phyloP scores from a whole-genome alignment of 257 asterid genomes.

The Solanum chmielewskii region DNA sequence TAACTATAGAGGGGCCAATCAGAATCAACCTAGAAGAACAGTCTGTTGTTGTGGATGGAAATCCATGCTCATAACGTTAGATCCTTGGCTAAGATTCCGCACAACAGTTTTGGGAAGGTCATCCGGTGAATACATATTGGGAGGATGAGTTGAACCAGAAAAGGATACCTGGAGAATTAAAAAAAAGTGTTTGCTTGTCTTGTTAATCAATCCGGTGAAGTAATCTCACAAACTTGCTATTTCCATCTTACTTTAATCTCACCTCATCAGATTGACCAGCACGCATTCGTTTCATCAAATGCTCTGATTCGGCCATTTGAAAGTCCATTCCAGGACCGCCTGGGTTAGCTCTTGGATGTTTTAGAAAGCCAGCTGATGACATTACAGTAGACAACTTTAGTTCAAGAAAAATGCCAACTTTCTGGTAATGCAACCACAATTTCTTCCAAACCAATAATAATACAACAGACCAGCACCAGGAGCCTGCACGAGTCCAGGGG shows the following conservation, averaged over 20 bases:
- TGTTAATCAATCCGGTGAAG: background rate
- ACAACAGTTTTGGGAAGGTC: conserved; percentile 89
- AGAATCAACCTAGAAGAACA: conserved; percentile 69
- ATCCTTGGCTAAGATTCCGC: conserved; percentile 86
- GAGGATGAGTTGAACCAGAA: conserved; percentile 74
- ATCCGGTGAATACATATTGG: conserved; percentile 66
- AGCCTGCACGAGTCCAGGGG: conserved; percentile 36
- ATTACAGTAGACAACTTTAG: background rate
- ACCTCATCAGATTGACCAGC: conserved; percentile 87
- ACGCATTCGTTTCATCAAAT: conserved; percentile 75
- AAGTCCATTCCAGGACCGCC: conserved; percentile 78
- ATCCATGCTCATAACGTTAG: conserved; percentile 97
- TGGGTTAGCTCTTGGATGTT: conserved; percentile 82
- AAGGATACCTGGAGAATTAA: conserved; percentile 52
- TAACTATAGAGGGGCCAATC: background rate
- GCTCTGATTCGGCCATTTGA: conserved; percentile 84
- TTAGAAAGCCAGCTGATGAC: conserved; percentile 57
- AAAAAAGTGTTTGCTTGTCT: background rate
- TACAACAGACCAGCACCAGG: conserved; percentile 25
- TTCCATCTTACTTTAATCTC: background rate
- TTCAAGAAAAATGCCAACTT: background rate
- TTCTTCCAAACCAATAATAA: background rate
- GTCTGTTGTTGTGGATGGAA: conserved; percentile 96
- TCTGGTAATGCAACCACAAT: background rate
- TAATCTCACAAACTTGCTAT: background rate